Conservation (phyloP, 176 grass and related monocot genomes). For the Puya raimondii region DNA sequence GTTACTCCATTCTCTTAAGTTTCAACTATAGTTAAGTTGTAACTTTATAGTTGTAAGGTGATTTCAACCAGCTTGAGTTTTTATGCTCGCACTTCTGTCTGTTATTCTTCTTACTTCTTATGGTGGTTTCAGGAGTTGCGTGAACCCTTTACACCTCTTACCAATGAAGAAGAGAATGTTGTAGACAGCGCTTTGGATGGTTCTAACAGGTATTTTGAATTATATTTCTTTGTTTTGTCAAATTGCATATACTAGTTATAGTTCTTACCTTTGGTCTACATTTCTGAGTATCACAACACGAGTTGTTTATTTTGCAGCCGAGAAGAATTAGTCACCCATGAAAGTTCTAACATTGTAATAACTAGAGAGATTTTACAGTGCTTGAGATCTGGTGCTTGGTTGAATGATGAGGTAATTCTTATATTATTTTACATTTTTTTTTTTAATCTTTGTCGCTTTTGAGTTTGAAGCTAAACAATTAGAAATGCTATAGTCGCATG, state of each 20-base stretch:
- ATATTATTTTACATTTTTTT: neutral
- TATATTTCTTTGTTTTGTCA: conserved; percentile 11
- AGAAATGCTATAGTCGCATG: neutral
- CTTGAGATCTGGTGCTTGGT: conserved; percentile 43
- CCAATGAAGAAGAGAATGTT: conserved; percentile 43
- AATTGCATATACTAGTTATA: neutral
- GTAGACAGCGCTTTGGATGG: conserved; percentile 43
- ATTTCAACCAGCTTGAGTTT: neutral
- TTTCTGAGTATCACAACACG: conserved; percentile 7
- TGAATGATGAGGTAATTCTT: conserved; percentile 61
- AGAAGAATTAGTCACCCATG: conserved; percentile 42
- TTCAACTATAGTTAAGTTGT: neutral
- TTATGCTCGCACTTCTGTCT: neutral
- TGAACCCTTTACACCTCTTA: conserved; percentile 52
- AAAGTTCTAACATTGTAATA: conserved; percentile 66
- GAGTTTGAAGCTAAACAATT: neutral
- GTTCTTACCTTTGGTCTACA: neutral
- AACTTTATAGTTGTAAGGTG: neutral
- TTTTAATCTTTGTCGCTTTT: neutral
- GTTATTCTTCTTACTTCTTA: conserved; percentile 11
- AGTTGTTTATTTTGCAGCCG: conserved; percentile 22
- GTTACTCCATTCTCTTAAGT: neutral
- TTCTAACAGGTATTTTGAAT: conserved; percentile 34
- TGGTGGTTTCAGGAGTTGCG: conserved; percentile 32
- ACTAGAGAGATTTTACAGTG: conserved; percentile 66